These are phyloP conservation scores for Pyracantha coccinea DNA, from an alignment of 331 rosid genomes.

Conservation along the genomic window DNA sequence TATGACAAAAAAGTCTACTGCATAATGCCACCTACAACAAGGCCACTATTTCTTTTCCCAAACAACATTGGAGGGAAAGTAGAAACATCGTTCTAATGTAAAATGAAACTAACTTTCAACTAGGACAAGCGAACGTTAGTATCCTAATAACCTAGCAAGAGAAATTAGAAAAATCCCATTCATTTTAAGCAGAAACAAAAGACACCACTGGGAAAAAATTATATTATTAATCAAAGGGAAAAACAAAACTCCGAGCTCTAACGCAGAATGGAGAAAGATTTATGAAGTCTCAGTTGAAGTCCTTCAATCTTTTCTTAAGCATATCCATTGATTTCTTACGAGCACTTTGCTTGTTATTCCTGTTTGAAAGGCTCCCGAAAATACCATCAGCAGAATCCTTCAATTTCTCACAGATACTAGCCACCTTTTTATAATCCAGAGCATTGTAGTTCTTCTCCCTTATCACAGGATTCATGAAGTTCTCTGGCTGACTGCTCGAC, in stretches of 20 bases:
- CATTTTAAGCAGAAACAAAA: slow-evolving; percentile 20
- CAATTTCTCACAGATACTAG: slow-evolving; percentile 64
- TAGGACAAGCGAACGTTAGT: slow-evolving; percentile 7
- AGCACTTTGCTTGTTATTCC: slow-evolving; percentile 62
- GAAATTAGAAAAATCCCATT: slow-evolving; percentile 12
- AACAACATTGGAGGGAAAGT: background rate
- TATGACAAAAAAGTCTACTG: background rate
- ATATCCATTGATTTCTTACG: slow-evolving; percentile 82
- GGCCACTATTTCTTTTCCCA: background rate
- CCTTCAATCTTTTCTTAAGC: slow-evolving; percentile 86
- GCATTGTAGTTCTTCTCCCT: slow-evolving; percentile 68
- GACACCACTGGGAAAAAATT: slow-evolving; percentile 2
- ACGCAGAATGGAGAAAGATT: slow-evolving; percentile 23
- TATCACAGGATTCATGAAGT: slow-evolving; percentile 93
- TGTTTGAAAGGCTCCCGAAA: slow-evolving; percentile 76
- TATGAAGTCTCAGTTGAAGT: slow-evolving; percentile 44
- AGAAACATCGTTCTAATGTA: background rate
- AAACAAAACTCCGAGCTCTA: slow-evolving; percentile 20
- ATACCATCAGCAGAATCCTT: slow-evolving; percentile 79
- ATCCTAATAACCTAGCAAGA: slow-evolving; percentile 7
- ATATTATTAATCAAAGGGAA: background rate
- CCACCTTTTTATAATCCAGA: slow-evolving; percentile 77
- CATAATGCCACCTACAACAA: background rate
- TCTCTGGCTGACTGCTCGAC: slow-evolving; percentile 88
- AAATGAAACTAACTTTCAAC: background rate